Evolutionary conservation across 148 eudicot species (phyloP).

Genomic region (Rhododendron ferrugineum): DNA sequence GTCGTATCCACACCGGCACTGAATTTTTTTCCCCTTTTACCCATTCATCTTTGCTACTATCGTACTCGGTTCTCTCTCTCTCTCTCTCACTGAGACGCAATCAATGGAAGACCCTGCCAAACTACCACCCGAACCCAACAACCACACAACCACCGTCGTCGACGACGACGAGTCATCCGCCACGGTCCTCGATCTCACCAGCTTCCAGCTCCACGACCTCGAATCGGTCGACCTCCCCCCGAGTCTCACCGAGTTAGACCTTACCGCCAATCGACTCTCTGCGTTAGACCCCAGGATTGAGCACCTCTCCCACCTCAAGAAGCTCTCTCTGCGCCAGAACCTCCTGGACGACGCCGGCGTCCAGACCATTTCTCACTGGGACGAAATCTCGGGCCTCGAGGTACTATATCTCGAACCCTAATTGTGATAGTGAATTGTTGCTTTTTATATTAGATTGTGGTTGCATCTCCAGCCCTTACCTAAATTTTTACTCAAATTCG

Average conservation of each 20-base stretch:
- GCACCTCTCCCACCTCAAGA: conserved; percentile 57
- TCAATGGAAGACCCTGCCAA: conserved; percentile 15
- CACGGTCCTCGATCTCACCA: conserved; percentile 35
- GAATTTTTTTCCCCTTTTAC: too few relatives aligned
- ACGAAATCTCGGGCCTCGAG: conserved; percentile 56
- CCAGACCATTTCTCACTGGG: conserved; percentile 56
- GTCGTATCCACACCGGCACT: too few relatives aligned
- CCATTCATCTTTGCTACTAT: too few relatives aligned
- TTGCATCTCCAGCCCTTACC: too few relatives aligned
- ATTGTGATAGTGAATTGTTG: neutral
- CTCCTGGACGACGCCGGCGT: conserved; percentile 66
- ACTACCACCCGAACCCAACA: neutral
- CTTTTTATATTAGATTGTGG: too few relatives aligned
- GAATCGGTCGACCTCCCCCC: conserved; percentile 52
- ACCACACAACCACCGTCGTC: conserved; percentile 10
- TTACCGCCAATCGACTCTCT: conserved; percentile 77
- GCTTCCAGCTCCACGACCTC: conserved; percentile 30
- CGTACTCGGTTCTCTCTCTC: neutral
- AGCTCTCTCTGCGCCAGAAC: conserved; percentile 88
- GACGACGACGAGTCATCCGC: conserved; percentile 11
- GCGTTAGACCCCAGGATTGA: conserved; percentile 66
- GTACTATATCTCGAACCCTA: conserved; percentile 24
- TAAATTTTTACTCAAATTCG: too few relatives aligned
- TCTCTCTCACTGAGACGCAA: neutral
- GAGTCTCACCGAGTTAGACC: conserved; percentile 76